phyloP scores from a whole-genome alignment of 1,284 basidiomycete genomes.

The Boletellus deceptivus region DNA sequence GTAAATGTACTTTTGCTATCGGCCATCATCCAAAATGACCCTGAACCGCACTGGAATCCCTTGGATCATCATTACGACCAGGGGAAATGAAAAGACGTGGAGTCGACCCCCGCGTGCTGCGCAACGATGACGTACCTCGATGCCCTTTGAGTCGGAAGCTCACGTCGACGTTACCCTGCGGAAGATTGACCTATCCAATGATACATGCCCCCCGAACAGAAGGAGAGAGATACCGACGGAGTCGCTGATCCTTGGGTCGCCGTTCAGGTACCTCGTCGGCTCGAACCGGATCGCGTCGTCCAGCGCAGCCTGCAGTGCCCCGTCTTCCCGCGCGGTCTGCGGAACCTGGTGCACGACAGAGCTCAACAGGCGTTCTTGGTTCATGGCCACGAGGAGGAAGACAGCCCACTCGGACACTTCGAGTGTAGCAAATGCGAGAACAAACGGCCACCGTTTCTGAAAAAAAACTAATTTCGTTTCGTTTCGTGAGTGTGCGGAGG shows the following conservation, averaged over 20 bases:
- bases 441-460: constrained; percentile 57
- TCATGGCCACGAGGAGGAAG: constrained; percentile 68
- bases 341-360: constrained; percentile 69
- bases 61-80: too few relatives aligned
- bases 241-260: constrained; percentile 42
- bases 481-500: neutral
- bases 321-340: constrained; percentile 52
- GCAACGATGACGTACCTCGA: too few relatives aligned
- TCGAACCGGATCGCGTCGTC: constrained; percentile 71
- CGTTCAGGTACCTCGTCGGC: constrained; percentile 75
- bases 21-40: too few relatives aligned
- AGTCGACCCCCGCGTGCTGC: neutral
- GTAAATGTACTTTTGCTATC: too few relatives aligned
- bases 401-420: constrained; percentile 64
- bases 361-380: constrained; percentile 75
- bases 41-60: too few relatives aligned
- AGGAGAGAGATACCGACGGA: constrained; percentile 44
- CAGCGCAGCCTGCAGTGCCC: constrained; percentile 49
- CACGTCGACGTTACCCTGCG: too few relatives aligned
- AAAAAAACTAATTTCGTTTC: too few relatives aligned
- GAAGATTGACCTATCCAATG: too few relatives aligned
- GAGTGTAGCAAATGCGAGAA: constrained; percentile 48
- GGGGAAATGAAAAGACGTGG: too few relatives aligned
- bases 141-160: too few relatives aligned
- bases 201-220: too few relatives aligned